Percentiles rank a stretch among this genome's conserved stretches.
These are phyloP conservation scores for Penstemon barbatus DNA, from an alignment of 257 asterid species.

Conservation along the genomic window DNA sequence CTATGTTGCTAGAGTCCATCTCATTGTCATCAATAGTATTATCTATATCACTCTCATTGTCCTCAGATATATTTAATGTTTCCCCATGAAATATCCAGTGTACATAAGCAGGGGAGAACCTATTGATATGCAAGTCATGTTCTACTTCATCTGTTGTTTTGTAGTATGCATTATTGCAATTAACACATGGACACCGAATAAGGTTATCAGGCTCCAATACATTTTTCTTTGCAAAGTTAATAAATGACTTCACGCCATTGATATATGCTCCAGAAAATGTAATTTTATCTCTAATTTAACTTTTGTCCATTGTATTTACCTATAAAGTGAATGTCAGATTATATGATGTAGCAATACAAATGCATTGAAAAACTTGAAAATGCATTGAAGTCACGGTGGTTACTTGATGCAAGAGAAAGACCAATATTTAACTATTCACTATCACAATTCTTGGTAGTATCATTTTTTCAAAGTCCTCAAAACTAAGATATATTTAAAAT, in stretches of 20 bases:
- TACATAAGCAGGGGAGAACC: neutral
- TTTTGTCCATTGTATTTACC: slow-evolving; percentile 9
- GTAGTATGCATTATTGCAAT: neutral
- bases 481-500: no score
- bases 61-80: no score
- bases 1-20: neutral
- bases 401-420: no score
- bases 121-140: neutral
- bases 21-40: no score
- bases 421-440: no score
- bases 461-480: no score
- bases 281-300: slow-evolving; percentile 18
- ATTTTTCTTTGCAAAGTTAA: slow-evolving; percentile 13
- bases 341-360: no score
- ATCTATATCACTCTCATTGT: no score
- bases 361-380: no score
- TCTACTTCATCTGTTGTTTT: neutral
- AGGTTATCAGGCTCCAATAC: neutral
- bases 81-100: neutral
- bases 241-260: slow-evolving; percentile 4
- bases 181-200: slow-evolving; percentile 6
- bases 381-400: no score
- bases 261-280: neutral
- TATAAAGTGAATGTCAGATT: no score
- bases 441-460: no score